Evolutionary conservation across 140 eudicot species (phyloP).

Genomic region (Senecio squalidus): DNA sequence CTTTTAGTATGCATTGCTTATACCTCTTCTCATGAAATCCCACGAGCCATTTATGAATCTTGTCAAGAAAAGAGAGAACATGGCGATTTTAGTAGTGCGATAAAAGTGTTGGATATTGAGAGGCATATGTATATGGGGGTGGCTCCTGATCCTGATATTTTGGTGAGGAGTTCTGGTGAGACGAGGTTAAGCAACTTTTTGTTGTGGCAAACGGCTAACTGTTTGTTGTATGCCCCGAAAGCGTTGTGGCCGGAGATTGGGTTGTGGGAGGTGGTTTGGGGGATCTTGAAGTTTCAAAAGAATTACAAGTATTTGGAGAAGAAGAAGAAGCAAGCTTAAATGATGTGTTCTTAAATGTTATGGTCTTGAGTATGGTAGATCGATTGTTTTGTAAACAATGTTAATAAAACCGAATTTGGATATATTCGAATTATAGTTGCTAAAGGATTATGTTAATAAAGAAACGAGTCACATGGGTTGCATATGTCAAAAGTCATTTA

Average conservation of each 20-base stretch:
- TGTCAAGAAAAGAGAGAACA: conserved; percentile 28
- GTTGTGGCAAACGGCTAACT: conserved; percentile 53
- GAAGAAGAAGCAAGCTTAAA: conserved; percentile 45
- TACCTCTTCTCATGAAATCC: conserved; percentile 63
- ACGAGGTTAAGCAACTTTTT: conserved; percentile 60
- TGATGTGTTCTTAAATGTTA: background rate
- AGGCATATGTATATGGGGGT: conserved; percentile 53
- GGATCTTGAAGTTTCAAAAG: conserved; percentile 47
- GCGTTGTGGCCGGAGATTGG: conserved; percentile 79
- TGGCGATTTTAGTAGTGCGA: background rate
- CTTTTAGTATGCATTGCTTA: conserved; percentile 58
- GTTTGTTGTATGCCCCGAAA: conserved; percentile 47
- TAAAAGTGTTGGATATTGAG: conserved; percentile 48
- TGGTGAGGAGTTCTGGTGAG: conserved; percentile 71
- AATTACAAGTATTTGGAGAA: conserved; percentile 41
- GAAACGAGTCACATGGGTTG: too few species aligned
- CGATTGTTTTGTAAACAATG: too few species aligned
- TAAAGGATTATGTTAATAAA: too few species aligned
- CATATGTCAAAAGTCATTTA: too few species aligned
- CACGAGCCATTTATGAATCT: conserved; percentile 43
- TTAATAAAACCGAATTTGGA: too few species aligned
- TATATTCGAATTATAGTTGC: too few species aligned
- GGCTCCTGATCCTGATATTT: conserved; percentile 63
- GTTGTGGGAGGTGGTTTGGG: conserved; percentile 56
- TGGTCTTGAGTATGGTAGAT: background rate